A percentile compares a stretch with the other conserved stretches of the same genome.
Evolutionary conservation across 768 basidiomycete genomes (phyloP).

Genomic region (Auriscalpium vulgare): DNA sequence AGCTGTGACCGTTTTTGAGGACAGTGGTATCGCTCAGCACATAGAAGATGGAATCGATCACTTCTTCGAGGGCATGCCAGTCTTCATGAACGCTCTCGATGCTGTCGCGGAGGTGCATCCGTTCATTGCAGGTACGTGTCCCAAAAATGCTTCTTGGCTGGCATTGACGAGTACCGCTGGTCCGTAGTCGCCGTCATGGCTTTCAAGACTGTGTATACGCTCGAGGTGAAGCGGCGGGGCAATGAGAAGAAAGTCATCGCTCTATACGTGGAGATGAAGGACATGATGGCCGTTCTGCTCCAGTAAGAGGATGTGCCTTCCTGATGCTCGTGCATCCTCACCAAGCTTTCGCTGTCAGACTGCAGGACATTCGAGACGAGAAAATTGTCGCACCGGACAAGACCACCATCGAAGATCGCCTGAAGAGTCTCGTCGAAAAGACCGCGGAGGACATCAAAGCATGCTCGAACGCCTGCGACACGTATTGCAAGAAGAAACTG

Average conservation of each 20-base stretch:
- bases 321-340: neutral
- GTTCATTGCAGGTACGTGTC: too few species aligned
- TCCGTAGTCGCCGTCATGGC: constrained; percentile 38
- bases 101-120: too few species aligned
- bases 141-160: too few species aligned
- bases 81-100: too few species aligned
- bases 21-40: too few species aligned
- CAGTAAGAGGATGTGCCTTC: neutral
- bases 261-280: constrained; percentile 42
- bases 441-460: constrained; percentile 23
- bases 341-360: constrained; percentile 13
- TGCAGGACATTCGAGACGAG: constrained; percentile 24
- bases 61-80: too few species aligned
- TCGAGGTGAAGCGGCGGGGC: constrained; percentile 40
- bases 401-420: constrained; percentile 24
- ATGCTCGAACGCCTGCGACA: too few species aligned
- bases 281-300: constrained; percentile 30
- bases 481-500: too few species aligned
- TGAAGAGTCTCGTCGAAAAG: constrained; percentile 23
- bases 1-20: too few species aligned
- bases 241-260: constrained; percentile 42
- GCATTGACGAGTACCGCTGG: too few species aligned
- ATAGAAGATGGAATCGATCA: too few species aligned
- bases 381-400: constrained; percentile 25
- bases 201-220: constrained; percentile 39